Base-by-base conservation (phyloP, 306 rosid genomes). In the Purshia tridentata region DNA sequence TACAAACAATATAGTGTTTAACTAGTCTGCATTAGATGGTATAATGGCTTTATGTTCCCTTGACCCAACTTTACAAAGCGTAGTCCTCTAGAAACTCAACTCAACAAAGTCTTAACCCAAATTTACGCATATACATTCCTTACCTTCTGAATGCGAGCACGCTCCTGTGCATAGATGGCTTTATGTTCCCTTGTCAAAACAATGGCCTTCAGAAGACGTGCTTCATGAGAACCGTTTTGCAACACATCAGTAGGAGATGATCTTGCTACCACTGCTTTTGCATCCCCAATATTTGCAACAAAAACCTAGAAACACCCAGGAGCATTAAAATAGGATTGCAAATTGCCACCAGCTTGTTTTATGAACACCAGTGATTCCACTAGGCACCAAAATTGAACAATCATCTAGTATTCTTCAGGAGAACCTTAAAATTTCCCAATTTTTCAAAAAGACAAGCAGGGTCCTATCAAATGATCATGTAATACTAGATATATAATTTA, bases 121-220 rank as follows among this genome's bases (percentile, higher is more conserved):
- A 51, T 52, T 69, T n/a, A 52, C 50, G 62, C 71, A 61, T 52
- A 66, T 44, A 52, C 77, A 65, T 65, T 77, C 72, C 79, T 79
- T 42, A 86, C 98, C 91, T 92, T 92, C 81, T 90, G 95, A 83
- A 92, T 90, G 52, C 95, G 95, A 78, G 91, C 80, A 67, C 92
- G 93, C 81, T 92, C 98, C 60, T 81, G 90, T 13, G 98, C 92
- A 80, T 76, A 92, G 76, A 90, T 92, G 74, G 97, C 95, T 77
- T 90, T 90, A 86, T 90, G 98, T 73, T 92, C 98, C 76, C 95
- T 90, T 0, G 97, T 90, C 81, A 92, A 86, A 76, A 92, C 97
- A 77, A 92, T 92, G 79, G 95, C 97, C 82, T 88, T 92, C 80
- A 88, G 77, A 3, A 62, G 73, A 64, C 77, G 70, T 46, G 60